Evolutionary conservation across 139 green algal genomes (phyloP), one percentile per base, ranked within the genome.

Genomic region (Eudorina sp.): DNA sequence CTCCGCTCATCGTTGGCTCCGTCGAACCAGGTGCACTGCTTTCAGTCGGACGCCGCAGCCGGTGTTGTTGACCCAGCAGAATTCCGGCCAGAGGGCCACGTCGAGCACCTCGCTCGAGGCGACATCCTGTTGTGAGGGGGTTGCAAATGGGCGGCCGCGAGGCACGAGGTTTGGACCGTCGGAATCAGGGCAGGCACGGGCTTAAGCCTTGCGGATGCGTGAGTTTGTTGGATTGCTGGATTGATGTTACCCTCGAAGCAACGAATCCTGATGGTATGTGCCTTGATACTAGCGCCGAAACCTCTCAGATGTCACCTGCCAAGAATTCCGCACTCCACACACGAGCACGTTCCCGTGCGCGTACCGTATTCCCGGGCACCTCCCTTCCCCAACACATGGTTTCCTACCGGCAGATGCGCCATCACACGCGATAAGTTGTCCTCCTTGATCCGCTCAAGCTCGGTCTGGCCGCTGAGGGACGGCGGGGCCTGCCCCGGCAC

Each of bases 11-110:
- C 55, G 55, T 66, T 25, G 23, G 4, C 4, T 66, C 64, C 55
- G 53, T 27, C 38, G 77, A 14, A 85, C 77, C 3, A 85, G 8
- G 25, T 73, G 53, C 53, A 85, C 7, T 0, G 77, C 77, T 9
- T 9, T 40, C 6, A 85, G 77, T 23, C 27, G 27, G 4, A 55
- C 40, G 53, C 77, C 77, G 14, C 16, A 69, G 25, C 53, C 55
- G 9, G 16, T 29, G 38, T 38, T 29, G 53, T 74, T 85, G 55
- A 85, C 77, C 77, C 77, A 85, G 29, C 58, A n/a, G n/a, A 85
- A 38, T 3, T 73, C 18, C 38, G 77, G 77, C 77, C 77, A 85
- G 53, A 85, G 34, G 36, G 55, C 53, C 53, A 85, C 77, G 27
- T 85, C 77, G 53, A 85, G 77, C 7, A 85, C 53, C 18, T 53